Base-by-base conservation (phyloP, 768 basidiomycete species). In the Russula olivacea region DNA sequence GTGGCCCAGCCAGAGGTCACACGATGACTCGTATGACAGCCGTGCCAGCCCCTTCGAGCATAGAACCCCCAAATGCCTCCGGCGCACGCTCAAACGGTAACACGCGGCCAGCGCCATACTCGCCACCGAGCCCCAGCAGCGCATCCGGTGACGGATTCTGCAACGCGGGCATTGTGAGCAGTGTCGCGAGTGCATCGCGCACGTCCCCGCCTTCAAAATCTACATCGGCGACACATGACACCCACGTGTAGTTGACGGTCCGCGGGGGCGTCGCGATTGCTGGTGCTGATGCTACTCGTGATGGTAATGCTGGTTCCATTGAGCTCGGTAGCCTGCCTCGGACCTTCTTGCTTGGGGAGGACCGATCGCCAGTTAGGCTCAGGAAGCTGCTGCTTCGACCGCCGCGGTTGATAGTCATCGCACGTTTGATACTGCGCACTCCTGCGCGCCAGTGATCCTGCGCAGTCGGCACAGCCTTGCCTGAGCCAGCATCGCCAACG, bases 121-220 rank as follows among this genome's bases (percentile, higher is more conserved):
- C 68, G n/a, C 74, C 76, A 36, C 74, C 79, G n/a, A 68, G 58
- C 34, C 59, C 61, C n/a, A 71, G 52, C 30, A 48, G 68, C 68
- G 58, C 49, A 11, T 56, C 59, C 4, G 75, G 78, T 45, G 70
- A 68, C 36, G 78, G 57, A 1, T 70, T 68, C 4, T 74, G 73
- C 51, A 74, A 69, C 55, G 72, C 71, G 3, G 77, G 77, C 70
- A 80, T 70, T 28, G 69, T 71, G 52, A 76, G 63, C 48, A 81
- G 73, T 8, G 76, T 75, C 21, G 70, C 75, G 2, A 83, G 70
- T 38, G 80, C 76, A 56, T 83, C 80, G 17, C 83, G 77, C 58
- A 92, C 80, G 71, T 91, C 87, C 61, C 84, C 80, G 30, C 91
- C 91, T 69, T 92, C 88, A 80, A 85, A 87, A 72, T 93, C 91